These are phyloP conservation scores for Pichia sp. DNA, from an alignment of 1,139 yeast genomes.

Conservation along the genomic window DNA sequence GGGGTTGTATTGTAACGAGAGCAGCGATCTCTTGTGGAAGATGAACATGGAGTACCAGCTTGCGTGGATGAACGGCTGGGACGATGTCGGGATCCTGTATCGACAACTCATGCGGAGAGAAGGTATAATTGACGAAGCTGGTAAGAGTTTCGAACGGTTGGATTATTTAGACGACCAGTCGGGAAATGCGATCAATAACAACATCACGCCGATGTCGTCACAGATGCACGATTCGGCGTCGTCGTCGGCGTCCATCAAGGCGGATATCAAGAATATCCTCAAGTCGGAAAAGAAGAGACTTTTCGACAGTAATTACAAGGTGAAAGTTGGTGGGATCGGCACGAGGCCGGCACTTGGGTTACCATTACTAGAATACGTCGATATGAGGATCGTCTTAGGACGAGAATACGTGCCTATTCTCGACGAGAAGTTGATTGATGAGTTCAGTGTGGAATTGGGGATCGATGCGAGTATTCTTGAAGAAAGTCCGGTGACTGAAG, in stretches of 20 bases:
- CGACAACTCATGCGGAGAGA: conserved; percentile 26
- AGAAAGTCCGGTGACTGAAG: conserved; percentile 2
- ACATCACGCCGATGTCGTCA: too few relatives aligned
- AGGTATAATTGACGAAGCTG: conserved; percentile 19
- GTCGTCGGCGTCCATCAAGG: neutral
- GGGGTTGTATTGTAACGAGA: conserved; percentile 25
- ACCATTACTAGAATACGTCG: conserved; percentile 30
- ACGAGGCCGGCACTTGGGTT: conserved; percentile 34
- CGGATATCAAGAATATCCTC: conserved; percentile 21
- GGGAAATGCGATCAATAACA: too few relatives aligned
- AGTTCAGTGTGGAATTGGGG: conserved; percentile 33
- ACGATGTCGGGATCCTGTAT: conserved; percentile 33
- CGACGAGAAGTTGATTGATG: conserved; percentile 31
- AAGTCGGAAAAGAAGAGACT: conserved; percentile 27
- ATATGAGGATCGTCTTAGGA: conserved; percentile 31
- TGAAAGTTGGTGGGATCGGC: conserved; percentile 28
- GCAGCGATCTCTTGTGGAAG: conserved; percentile 35
- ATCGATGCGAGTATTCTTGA: conserved; percentile 23
- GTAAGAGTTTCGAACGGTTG: conserved; percentile 22
- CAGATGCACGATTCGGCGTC: too few relatives aligned
- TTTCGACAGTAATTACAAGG: conserved; percentile 28
- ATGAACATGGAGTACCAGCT: conserved; percentile 64
- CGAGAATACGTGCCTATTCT: conserved; percentile 32
- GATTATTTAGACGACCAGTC: conserved; percentile 27
- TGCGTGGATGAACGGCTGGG: conserved; percentile 81